Evolutionary conservation across 768 basidiomycete species (phyloP).

Genomic region (Trametes gibbosa): DNA sequence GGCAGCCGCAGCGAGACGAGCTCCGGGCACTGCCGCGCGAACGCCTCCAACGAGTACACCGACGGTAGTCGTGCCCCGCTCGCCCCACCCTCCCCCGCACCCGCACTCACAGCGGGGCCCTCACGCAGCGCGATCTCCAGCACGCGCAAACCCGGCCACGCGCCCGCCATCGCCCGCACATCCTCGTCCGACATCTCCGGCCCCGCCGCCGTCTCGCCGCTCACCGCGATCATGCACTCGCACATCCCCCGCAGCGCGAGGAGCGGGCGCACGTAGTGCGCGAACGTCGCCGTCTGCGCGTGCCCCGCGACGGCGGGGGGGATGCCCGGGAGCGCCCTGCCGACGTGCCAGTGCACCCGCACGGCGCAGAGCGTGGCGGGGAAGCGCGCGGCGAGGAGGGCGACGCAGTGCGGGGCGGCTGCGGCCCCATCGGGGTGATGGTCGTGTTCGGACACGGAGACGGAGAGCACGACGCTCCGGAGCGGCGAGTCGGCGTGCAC

Average conservation of each 20-base stretch:
- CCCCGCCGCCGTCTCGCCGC: background rate
- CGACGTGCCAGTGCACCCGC: conserved; percentile 1
- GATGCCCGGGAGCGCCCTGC: too few species aligned
- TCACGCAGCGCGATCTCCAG: background rate
- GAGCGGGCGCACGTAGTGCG: conserved; percentile 1
- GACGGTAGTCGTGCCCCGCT: conserved; percentile 4
- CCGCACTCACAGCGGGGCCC: background rate
- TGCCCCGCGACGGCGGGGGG: too few species aligned
- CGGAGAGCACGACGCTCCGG: background rate
- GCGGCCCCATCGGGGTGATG: conserved; percentile 1
- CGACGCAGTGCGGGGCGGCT: background rate
- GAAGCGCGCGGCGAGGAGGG: conserved; percentile 2
- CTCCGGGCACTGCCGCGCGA: background rate
- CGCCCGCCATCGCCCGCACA: conserved; percentile 7
- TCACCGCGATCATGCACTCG: background rate
- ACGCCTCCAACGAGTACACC: background rate
- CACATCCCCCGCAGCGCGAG: background rate
- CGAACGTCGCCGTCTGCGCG: conserved; percentile 2
- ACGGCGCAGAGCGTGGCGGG: conserved; percentile 1
- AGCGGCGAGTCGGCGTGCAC: background rate
- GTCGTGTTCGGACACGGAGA: conserved; percentile 1
- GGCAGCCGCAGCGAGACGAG: conserved; percentile 1
- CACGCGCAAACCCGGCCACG: conserved; percentile 1
- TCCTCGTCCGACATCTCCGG: conserved; percentile 7
- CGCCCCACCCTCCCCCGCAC: background rate